These are phyloP conservation scores for Ophiosphaerella narmari DNA, from an alignment of 2,329 filamentous ascomycete species.

Conservation along the genomic window DNA sequence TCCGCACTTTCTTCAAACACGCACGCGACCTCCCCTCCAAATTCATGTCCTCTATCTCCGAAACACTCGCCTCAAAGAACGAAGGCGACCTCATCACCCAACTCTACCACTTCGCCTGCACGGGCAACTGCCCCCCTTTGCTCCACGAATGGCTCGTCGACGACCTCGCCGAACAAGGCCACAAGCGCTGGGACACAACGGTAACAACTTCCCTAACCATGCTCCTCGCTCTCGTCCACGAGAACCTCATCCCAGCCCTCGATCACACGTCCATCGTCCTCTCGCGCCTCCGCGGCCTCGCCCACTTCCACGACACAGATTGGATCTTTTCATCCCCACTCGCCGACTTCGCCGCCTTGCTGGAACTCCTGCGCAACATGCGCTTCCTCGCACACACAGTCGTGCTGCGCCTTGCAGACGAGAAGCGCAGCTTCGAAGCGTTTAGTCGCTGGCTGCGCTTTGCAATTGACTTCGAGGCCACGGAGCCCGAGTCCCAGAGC, in stretches of 20 bases:
- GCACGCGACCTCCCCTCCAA: constrained; percentile 76
- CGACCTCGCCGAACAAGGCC: constrained; percentile 71
- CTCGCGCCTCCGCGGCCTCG: constrained; percentile 80
- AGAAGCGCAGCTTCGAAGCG: constrained; percentile 74
- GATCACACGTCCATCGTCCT: constrained; percentile 82
- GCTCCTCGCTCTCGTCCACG: constrained; percentile 77
- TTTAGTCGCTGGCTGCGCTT: constrained; percentile 86
- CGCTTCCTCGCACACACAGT: constrained; percentile 75
- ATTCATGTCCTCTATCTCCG: constrained; percentile 78
- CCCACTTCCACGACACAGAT: constrained; percentile 75
- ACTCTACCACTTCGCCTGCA: constrained; percentile 82
- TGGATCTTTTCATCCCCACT: constrained; percentile 59
- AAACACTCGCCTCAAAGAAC: constrained; percentile 70
- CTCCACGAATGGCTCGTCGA: constrained; percentile 89
- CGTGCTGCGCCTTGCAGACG: constrained; percentile 71
- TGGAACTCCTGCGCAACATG: constrained; percentile 76
- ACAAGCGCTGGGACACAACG: constrained; percentile 94
- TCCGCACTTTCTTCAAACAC: constrained; percentile 81
- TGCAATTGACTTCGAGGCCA: constrained; percentile 77
- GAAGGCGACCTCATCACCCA: constrained; percentile 73
- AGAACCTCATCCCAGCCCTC: constrained; percentile 85
- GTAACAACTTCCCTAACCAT: constrained; percentile 77
- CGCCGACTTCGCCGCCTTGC: constrained; percentile 48
- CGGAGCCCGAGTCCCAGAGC: constrained; percentile 61
- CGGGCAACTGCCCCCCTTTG: constrained; percentile 75